Percentiles rank a stretch among this genome's conserved stretches.
Conservation (phyloP, 768 basidiomycete species). For the Collybia sordida region DNA sequence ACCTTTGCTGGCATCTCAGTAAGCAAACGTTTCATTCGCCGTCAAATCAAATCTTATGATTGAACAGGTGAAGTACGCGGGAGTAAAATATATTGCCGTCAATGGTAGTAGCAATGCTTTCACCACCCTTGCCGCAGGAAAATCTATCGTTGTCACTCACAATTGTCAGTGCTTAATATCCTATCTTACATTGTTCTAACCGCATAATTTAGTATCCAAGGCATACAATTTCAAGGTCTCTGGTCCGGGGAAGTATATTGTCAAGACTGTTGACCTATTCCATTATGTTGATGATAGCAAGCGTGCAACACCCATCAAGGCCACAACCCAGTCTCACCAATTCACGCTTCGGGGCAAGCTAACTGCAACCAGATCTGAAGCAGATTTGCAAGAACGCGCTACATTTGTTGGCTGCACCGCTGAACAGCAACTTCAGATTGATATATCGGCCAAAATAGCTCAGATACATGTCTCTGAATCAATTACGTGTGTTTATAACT, state of each 20-base stretch:
- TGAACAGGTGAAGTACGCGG: background rate
- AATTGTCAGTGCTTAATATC: slow-evolving; percentile 15
- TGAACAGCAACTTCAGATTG: slow-evolving; percentile 14
- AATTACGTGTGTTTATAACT: slow-evolving; percentile 1
- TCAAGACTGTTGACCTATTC: too few species aligned
- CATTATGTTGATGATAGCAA: too few species aligned
- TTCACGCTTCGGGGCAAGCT: slow-evolving; percentile 21
- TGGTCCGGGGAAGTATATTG: slow-evolving; percentile 11
- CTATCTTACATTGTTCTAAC: background rate
- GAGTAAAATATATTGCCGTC: slow-evolving; percentile 5
- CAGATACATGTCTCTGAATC: slow-evolving; percentile 21
- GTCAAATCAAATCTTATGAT: background rate
- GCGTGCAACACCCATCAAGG: slow-evolving; percentile 14
- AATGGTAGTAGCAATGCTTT: slow-evolving; percentile 9
- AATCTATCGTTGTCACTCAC: slow-evolving; percentile 8
- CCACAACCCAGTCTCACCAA: slow-evolving; percentile 16
- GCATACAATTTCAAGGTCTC: slow-evolving; percentile 28
- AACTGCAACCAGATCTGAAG: slow-evolving; percentile 16
- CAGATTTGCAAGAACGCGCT: slow-evolving; percentile 15
- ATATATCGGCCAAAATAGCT: slow-evolving; percentile 18
- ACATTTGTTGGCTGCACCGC: slow-evolving; percentile 23
- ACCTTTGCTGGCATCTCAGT: slow-evolving; percentile 20
- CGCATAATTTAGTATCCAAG: slow-evolving; percentile 13
- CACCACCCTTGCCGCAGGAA: slow-evolving; percentile 21
- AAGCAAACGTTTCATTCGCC: slow-evolving; percentile 19